Evolutionary conservation across 805 yeast species (phyloP), one percentile per base, ranked within the genome.

Genomic region (Wickerhamiella qilinensis): DNA sequence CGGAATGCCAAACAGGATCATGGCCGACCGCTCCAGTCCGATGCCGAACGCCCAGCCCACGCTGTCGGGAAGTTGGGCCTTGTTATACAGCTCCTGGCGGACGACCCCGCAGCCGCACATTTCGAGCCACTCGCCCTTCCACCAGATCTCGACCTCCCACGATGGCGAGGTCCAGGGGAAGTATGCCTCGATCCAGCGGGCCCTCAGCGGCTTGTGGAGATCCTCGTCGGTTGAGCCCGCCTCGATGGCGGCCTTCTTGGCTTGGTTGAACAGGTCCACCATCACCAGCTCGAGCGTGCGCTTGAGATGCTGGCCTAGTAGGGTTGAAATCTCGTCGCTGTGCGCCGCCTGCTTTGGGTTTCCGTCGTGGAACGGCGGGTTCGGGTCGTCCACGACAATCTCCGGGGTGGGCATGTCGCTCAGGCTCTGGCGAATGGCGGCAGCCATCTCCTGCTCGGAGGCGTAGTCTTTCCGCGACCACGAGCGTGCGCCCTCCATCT

Each of bases 161-260:
- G 94, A 81, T 3, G 98, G 98, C 1, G 94, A 75, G 2, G 98
- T 91, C 96, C 97, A 91, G 3, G 98, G 98, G 63, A 91, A 91
- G 52, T 76, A 83, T 0, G 91, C 93, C 51, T 83, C 93, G 25
- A 85, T 79, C 98, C 98, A 91, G 48, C 97, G 69, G 16, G 86
- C 81, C 52, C 72, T 77, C 43, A 91, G 65, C 5, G 94, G 94
- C 48, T 76, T 78, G 42, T 73, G 68, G 45, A 76, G 57, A 47
- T 75, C 77, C 4, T 69, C 73, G 39, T 70, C 74, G 1, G 64
- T 58, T 1, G 73, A 64, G 0, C 85, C 85, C 0, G 78, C 74
- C 17, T 63, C 49, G 41, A 67, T 63, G 4, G 83, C 80, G 1
- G 79, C 69, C 37, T 62, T 66, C 39, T 69, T 69, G 14, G 88